Evolutionary conservation across 2,329 filamentous ascomycete species (phyloP).

Genomic region (Calonectria pauciramosa): DNA sequence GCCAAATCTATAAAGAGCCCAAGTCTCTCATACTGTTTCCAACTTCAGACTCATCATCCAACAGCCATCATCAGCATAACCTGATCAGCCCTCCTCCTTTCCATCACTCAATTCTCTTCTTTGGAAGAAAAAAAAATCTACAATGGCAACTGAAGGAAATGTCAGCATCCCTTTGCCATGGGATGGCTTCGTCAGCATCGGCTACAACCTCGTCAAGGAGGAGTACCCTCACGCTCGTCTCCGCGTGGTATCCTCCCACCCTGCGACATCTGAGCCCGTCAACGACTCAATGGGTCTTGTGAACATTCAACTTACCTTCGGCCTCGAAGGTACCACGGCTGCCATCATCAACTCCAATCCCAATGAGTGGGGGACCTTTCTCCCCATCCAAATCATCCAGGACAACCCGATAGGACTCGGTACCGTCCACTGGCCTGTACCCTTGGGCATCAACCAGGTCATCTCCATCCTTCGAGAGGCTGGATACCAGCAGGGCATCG

Average conservation of each 20-base stretch:
- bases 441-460: neutral
- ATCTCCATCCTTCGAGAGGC: neutral
- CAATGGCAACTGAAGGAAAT: neutral
- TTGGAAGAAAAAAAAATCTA: too few relatives aligned
- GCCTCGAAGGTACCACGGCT: neutral
- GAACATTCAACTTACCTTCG: neutral
- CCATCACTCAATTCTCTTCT: neutral
- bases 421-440: neutral
- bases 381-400: neutral
- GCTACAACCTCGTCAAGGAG: neutral
- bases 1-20: neutral
- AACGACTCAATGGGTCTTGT: neutral
- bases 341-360: neutral
- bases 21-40: neutral
- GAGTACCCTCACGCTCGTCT: neutral
- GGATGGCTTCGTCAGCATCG: neutral
- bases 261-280: neutral
- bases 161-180: neutral
- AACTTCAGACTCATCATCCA: neutral
- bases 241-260: neutral
- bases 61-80: neutral
- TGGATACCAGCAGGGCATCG: neutral
- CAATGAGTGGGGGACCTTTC: neutral
- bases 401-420: neutral
- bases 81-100: neutral